Percentiles rank a stretch among this genome's conserved stretches.
Evolutionary conservation across 768 basidiomycete genomes (phyloP).

Genomic region (Lyophyllum shimeji): DNA sequence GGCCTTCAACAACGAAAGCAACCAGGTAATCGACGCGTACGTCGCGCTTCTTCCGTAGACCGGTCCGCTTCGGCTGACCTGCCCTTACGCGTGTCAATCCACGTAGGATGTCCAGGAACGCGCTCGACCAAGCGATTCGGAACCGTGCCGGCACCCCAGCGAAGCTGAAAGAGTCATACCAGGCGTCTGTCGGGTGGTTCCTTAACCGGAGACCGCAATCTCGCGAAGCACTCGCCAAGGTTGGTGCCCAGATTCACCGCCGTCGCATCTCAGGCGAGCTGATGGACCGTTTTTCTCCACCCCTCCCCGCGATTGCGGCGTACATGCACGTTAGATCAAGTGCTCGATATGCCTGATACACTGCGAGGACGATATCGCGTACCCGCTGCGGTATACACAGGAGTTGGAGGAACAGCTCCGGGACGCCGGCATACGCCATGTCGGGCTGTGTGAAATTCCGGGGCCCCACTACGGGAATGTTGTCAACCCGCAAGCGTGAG

Average conservation of each 20-base stretch:
- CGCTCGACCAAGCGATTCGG: conserved; percentile 10
- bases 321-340: conserved; percentile 7
- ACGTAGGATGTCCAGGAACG: conserved; percentile 15
- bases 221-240: conserved; percentile 16
- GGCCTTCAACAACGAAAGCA: conserved; percentile 18
- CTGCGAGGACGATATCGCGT: conserved; percentile 26
- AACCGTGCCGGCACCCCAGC: conserved; percentile 19
- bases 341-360: conserved; percentile 24
- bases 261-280: background rate
- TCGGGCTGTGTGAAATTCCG: conserved; percentile 17
- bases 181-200: conserved; percentile 20
- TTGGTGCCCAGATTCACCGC: background rate
- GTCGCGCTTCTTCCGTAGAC: background rate
- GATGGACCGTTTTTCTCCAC: background rate
- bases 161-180: conserved; percentile 15
- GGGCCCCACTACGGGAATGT: conserved; percentile 24
- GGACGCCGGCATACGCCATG: conserved; percentile 18
- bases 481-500: conserved; percentile 20
- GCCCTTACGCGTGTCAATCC: background rate
- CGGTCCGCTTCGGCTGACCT: background rate
- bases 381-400: conserved; percentile 14
- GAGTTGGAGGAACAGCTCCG: conserved; percentile 20
- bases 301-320: background rate
- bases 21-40: conserved; percentile 15
- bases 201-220: conserved; percentile 13